phyloP scores from a whole-genome alignment of 2,329 filamentous ascomycete species.

The Sphaerulina populicola region DNA sequence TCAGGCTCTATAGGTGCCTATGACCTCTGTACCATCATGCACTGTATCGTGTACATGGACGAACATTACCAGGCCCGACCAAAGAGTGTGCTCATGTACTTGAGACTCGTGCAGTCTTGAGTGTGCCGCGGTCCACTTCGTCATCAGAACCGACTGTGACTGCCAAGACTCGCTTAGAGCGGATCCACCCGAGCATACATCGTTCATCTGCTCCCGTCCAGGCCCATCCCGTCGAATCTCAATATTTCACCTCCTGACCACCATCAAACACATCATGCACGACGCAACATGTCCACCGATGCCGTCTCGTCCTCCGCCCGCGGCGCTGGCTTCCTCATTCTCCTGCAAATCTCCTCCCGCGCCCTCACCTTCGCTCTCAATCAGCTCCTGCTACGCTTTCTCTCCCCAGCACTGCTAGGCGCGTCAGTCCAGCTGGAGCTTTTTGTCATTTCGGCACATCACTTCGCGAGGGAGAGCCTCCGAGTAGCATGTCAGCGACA shows the following conservation, averaged over 20 bases:
- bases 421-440: slow-evolving; percentile 85
- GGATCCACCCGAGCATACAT: no score
- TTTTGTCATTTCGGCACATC: slow-evolving; percentile 85
- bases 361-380: slow-evolving; percentile 85
- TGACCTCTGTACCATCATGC: no score
- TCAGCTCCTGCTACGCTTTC: slow-evolving; percentile 76
- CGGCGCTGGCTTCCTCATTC: slow-evolving; percentile 76
- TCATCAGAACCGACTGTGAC: no score
- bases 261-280: background rate
- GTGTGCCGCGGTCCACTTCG: no score
- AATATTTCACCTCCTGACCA: slow-evolving; percentile 2
- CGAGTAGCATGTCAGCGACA: slow-evolving; percentile 82
- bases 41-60: no score
- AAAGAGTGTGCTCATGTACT: no score
- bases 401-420: slow-evolving; percentile 77
- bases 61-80: no score
- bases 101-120: no score
- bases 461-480: slow-evolving; percentile 85
- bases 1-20: slow-evolving; percentile 23
- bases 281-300: slow-evolving; percentile 24
- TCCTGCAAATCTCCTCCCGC: slow-evolving; percentile 79
- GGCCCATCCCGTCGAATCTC: no score
- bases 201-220: no score
- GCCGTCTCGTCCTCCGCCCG: slow-evolving; percentile 47
- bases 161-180: no score